Evolutionary conservation across 257 asterid species (phyloP).

Genomic region (Solanum raphanifolium): DNA sequence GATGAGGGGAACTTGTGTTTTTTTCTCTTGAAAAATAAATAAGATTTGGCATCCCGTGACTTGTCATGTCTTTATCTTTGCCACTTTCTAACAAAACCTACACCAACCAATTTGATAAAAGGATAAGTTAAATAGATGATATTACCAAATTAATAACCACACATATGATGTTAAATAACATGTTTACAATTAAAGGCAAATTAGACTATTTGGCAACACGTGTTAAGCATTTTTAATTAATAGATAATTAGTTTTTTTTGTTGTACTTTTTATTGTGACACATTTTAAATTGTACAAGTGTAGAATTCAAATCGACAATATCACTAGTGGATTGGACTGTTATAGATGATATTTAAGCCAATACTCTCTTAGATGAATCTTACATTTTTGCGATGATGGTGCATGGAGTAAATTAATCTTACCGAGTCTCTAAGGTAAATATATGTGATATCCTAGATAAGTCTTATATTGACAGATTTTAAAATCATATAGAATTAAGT

Average conservation of each 20-base stretch:
- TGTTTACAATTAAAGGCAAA: not conserved
- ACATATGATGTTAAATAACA: not conserved
- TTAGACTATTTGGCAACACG: not conserved
- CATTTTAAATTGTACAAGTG: too few species aligned
- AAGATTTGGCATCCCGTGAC: conserved; percentile 52
- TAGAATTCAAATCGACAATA: too few species aligned
- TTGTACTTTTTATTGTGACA: too few species aligned
- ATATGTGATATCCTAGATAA: not conserved
- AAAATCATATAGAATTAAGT: not conserved
- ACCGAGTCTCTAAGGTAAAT: not conserved
- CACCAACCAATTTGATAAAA: not conserved
- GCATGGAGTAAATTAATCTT: not conserved
- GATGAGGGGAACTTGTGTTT: conserved; percentile 32
- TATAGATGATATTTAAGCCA: too few species aligned
- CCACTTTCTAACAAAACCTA: conserved; percentile 36
- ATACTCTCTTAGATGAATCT: not conserved
- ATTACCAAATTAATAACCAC: not conserved
- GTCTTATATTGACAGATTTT: not conserved
- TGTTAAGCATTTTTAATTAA: not conserved
- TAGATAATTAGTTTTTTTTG: too few species aligned
- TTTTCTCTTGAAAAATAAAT: conserved; percentile 58
- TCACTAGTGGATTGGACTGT: too few species aligned
- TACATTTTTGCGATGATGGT: not conserved
- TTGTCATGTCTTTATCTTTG: conserved; percentile 25
- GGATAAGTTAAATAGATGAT: not conserved